Percentiles rank a stretch among this genome's conserved stretches.
These are phyloP conservation scores for Raphanus raphanistrum DNA, from an alignment of 345 rosid species.

Conservation along the genomic window DNA sequence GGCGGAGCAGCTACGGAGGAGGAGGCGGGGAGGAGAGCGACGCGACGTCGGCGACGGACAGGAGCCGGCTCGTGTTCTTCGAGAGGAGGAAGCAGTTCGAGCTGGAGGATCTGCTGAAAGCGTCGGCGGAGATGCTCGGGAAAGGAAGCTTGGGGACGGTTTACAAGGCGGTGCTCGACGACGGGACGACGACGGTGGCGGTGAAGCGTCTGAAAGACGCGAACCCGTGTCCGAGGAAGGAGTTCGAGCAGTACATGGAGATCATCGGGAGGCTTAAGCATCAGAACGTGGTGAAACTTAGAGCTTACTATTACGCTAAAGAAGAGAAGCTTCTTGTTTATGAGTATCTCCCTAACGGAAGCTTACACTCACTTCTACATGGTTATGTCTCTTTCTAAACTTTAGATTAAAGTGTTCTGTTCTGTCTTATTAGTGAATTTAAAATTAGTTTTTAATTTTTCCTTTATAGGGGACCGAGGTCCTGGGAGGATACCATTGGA, in stretches of 20 bases:
- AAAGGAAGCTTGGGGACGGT: constrained; percentile 92
- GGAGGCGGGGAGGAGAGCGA: constrained; percentile 68
- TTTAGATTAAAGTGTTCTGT: not conserved
- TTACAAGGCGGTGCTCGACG: constrained; percentile 87
- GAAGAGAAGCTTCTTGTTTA: constrained; percentile 93
- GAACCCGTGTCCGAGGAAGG: constrained; percentile 85
- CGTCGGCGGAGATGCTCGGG: constrained; percentile 97
- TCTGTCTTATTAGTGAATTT: not conserved
- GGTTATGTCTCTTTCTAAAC: constrained; percentile 46
- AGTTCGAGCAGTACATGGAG: constrained; percentile 95
- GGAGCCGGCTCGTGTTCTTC: constrained; percentile 77
- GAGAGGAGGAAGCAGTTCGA: constrained; percentile 78
- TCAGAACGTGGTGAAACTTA: constrained; percentile 66
- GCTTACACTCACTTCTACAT: constrained; percentile 81
- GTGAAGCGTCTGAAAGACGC: constrained; percentile 92
- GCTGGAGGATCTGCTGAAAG: constrained; percentile 79
- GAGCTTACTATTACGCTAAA: constrained; percentile 88
- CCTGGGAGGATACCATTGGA: constrained; percentile 92
- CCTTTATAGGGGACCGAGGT: constrained; percentile 63
- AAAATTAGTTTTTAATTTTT: not conserved
- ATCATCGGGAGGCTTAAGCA: constrained; percentile 78
- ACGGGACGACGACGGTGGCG: constrained; percentile 70
- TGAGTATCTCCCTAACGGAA: constrained; percentile 91
- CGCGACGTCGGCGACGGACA: constrained; percentile 66
- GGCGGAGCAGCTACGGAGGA: constrained; percentile 40